Evolutionary conservation across 352 stramenopile genomes (phyloP), one percentile per base, ranked within the genome.

Genomic region (Blastocystis sp.): DNA sequence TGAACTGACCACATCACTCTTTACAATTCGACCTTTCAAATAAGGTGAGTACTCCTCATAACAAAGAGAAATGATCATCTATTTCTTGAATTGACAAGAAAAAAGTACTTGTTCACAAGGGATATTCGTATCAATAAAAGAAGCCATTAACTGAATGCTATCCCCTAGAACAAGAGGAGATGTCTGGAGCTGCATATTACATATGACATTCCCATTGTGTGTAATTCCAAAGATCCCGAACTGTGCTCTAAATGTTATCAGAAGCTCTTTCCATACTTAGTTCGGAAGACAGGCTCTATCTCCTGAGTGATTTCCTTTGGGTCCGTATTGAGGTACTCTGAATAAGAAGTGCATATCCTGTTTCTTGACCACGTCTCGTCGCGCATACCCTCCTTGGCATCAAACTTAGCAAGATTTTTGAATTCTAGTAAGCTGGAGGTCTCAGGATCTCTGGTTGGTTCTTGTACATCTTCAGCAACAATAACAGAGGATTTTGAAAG

Each of bases 21-120:
- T 66, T 19, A 84, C 73, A 24, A 84, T 53, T 44, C 54, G 51
- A 4, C 37, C 73, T 15, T 68, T 62, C 51, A 84, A 37, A 15
- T 66, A 68, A 1, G 73, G 19, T 6, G 73, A 84, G 27, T 84
- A 84, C 33, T 84, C 73, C 33, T 84, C 73, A 44, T 84, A 84
- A 48, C 68, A 66, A 35, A 84, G 51, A 9, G 73, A 84, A 44
- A 84, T 69, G 22, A 40, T 48, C 73, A 84, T 84, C 73, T 84
- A 48, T 1, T n/a, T 53, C 27, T 37, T 51, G 27, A 22, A 35
- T 11, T 11, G 13, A 40, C n/a, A 53, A 2, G 13, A 53, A 15
- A 24, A 7, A 53, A 3, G 17, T 35, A 84, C 73, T 22, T 84
- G 48, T 27, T 84, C 73, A 35, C 73, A 84, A 42, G 42, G 48